These are phyloP conservation scores for Umbilicaria muhlenbergii DNA, from an alignment of 495 filamentous ascomycete genomes.

Conservation along the genomic window DNA sequence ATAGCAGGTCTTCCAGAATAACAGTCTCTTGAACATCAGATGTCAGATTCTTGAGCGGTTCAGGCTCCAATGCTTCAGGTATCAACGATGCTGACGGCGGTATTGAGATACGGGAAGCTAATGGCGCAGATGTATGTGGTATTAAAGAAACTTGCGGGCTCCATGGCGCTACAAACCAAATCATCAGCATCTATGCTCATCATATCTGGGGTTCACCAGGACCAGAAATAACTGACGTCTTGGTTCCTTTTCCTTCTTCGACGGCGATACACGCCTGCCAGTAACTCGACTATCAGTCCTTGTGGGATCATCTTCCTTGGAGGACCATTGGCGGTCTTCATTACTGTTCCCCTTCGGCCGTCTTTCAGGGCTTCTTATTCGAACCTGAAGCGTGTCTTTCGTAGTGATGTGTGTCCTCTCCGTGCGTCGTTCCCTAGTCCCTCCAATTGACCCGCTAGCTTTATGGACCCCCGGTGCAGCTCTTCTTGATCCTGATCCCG, in stretches of 20 bases:
- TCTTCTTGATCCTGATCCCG: slow-evolving; percentile 5
- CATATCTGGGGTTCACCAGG: not conserved
- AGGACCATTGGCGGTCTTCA: slow-evolving; percentile 27
- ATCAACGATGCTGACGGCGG: slow-evolving; percentile 60
- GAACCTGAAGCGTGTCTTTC: slow-evolving; percentile 44
- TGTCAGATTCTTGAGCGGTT: slow-evolving; percentile 53
- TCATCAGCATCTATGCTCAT: slow-evolving; percentile 9
- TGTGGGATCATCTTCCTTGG: slow-evolving; percentile 28
- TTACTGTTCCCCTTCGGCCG: slow-evolving; percentile 28
- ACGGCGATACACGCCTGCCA: not conserved
- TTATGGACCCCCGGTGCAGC: slow-evolving; percentile 3
- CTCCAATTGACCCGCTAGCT: slow-evolving; percentile 7
- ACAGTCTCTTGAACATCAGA: slow-evolving; percentile 70
- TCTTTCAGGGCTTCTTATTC: slow-evolving; percentile 51
- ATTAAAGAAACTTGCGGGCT: slow-evolving; percentile 67
- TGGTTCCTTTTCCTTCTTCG: slow-evolving; percentile 24
- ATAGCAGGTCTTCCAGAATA: slow-evolving; percentile 80
- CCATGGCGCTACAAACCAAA: slow-evolving; percentile 44
- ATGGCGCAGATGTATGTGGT: slow-evolving; percentile 72
- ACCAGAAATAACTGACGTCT: slow-evolving; percentile 14
- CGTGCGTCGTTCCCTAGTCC: slow-evolving; percentile 16
- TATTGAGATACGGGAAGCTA: slow-evolving; percentile 73
- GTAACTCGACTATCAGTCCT: slow-evolving; percentile 7
- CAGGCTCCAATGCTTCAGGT: slow-evolving; percentile 57
- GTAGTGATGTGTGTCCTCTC: slow-evolving; percentile 45